phyloP scores from a whole-genome alignment of 176 grass and related monocot species.

The Triticum aestivum region DNA sequence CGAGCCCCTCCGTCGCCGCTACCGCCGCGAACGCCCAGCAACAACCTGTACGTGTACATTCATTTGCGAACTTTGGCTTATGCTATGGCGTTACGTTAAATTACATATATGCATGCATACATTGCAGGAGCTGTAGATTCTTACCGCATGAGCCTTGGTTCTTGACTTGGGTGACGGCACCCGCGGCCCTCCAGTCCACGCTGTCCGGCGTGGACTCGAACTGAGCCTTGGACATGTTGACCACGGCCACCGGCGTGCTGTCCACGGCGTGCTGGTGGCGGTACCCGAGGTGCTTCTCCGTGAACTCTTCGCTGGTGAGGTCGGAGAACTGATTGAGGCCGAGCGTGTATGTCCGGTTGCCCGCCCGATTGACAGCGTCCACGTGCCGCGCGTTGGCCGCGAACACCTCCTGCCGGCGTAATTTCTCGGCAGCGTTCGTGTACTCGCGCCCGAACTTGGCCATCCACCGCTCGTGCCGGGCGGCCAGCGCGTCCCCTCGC shows the following conservation, averaged over 20 bases:
- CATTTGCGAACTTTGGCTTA: not conserved
- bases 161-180: conserved; percentile 44
- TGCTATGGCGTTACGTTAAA: no score
- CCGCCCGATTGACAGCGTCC: no score
- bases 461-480: no score
- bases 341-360: no score
- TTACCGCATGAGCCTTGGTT: conserved; percentile 38
- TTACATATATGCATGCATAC: no score
- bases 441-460: no score
- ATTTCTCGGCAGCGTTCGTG: no score
- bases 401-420: no score
- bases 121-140: not conserved
- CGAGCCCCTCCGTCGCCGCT: conserved; percentile 35
- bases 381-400: no score
- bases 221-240: not conserved
- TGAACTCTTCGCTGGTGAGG: no score
- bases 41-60: conserved; percentile 8
- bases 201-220: not conserved
- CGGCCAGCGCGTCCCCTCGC: no score
- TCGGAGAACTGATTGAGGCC: no score
- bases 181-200: conserved; percentile 45
- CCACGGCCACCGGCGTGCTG: not conserved
- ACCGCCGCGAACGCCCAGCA: conserved; percentile 53
- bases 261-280: not conserved
- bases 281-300: not conserved